A percentile compares a stretch with the other conserved stretches of the same genome.
Evolutionary conservation across 345 rosid species (phyloP).

Genomic region (Lepidium aucheri): DNA sequence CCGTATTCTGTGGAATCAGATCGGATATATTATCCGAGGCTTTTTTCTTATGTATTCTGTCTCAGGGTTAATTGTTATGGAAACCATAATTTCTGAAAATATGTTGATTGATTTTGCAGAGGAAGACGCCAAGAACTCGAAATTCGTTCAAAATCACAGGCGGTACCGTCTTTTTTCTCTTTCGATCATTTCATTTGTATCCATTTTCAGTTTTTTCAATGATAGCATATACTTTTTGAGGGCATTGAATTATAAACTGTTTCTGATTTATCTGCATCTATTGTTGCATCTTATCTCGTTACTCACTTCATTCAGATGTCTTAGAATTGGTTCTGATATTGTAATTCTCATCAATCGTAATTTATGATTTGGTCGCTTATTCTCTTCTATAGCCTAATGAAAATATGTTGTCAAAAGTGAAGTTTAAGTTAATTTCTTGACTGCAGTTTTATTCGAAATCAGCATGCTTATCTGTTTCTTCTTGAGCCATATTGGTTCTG

Average conservation of each 20-base stretch:
- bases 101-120: slow-evolving; percentile 36
- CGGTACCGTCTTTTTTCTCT: slow-evolving; percentile 30
- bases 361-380: background rate
- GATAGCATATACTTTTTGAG: background rate
- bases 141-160: slow-evolving; percentile 77
- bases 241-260: background rate
- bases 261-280: background rate
- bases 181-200: background rate
- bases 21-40: background rate
- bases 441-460: background rate
- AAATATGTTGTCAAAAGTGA: background rate
- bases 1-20: background rate
- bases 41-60: background rate
- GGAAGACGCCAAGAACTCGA: slow-evolving; percentile 89
- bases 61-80: background rate
- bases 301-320: background rate
- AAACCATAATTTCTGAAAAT: slow-evolving; percentile 9
- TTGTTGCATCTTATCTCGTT: background rate
- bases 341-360: background rate
- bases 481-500: background rate
- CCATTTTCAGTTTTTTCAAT: background rate
- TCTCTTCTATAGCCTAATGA: background rate
- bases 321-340: background rate
- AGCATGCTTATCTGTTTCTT: background rate
- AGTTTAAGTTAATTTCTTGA: background rate